phyloP scores from a whole-genome alignment of 768 basidiomycete genomes.

The Lentinula raphanica region DNA sequence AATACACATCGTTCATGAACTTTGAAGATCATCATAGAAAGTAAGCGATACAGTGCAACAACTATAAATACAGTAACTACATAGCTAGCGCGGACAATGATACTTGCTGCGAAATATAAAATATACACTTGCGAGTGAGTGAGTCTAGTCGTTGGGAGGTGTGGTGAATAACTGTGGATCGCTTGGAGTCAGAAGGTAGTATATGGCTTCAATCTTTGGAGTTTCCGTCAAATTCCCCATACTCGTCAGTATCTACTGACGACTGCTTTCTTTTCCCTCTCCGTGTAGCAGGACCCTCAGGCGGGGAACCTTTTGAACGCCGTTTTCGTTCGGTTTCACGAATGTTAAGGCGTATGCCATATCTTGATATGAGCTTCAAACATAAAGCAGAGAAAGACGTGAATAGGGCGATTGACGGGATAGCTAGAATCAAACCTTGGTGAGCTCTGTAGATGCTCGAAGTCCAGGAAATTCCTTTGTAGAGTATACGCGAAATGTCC shows the following conservation, averaged over 20 bases:
- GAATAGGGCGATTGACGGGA: no score
- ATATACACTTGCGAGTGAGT: neutral
- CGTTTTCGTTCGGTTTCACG: slow-evolving; percentile 55
- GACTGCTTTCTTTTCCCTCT: slow-evolving; percentile 5
- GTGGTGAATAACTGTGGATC: neutral
- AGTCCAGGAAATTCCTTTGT: slow-evolving; percentile 71
- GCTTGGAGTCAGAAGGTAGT: no score
- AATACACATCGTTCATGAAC: no score
- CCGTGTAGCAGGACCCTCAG: neutral
- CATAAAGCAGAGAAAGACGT: neutral
- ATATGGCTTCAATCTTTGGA: neutral
- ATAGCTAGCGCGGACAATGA: neutral
- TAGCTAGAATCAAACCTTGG: slow-evolving; percentile 39
- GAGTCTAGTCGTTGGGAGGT: neutral
- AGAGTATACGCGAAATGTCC: slow-evolving; percentile 59
- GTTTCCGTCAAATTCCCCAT: neutral
- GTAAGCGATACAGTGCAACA: neutral
- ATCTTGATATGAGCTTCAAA: slow-evolving; percentile 44
- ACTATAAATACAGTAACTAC: neutral
- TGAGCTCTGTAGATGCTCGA: slow-evolving; percentile 59
- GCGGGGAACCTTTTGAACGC: slow-evolving; percentile 30
- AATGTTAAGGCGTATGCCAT: slow-evolving; percentile 55
- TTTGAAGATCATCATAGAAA: no score
- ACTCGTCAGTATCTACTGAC: neutral
- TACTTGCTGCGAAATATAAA: no score